Percentiles rank a stretch among this genome's conserved stretches.
These are phyloP conservation scores for Phyllosticta paracitricarpa DNA, from an alignment of 2,329 filamentous ascomycete genomes.

Conservation along the genomic window DNA sequence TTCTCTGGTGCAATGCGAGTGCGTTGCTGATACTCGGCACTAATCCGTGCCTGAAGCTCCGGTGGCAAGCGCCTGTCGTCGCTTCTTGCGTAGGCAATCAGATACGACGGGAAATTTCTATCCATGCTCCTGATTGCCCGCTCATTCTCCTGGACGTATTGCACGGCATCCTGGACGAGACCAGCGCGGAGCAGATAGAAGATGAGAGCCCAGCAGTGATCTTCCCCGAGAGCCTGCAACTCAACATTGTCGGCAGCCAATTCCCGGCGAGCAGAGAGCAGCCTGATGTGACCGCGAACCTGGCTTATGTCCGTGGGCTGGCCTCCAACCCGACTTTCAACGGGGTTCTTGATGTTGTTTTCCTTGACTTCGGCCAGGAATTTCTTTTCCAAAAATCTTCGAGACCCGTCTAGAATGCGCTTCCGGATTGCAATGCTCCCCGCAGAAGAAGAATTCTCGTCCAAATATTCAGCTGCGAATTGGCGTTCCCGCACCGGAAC, in stretches of 20 bases:
- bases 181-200: constrained; percentile 86
- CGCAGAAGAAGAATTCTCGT: constrained; percentile 57
- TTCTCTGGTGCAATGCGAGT: constrained; percentile 75
- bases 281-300: constrained; percentile 81
- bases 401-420: constrained; percentile 70
- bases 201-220: constrained; percentile 87
- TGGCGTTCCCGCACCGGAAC: constrained; percentile 66
- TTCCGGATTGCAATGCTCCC: constrained; percentile 61
- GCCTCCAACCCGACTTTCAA: constrained; percentile 82
- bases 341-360: constrained; percentile 70
- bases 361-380: constrained; percentile 71
- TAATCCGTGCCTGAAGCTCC: constrained; percentile 77
- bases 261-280: constrained; percentile 71
- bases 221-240: constrained; percentile 57
- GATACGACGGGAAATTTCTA: constrained; percentile 78
- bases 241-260: constrained; percentile 72
- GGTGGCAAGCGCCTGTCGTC: constrained; percentile 66
- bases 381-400: constrained; percentile 66
- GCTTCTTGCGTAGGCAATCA: constrained; percentile 71
- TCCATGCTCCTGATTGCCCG: constrained; percentile 82
- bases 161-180: constrained; percentile 70
- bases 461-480: constrained; percentile 67
- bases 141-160: constrained; percentile 73
- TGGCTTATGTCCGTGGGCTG: constrained; percentile 82
- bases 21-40: constrained; percentile 80